A percentile compares a stretch with the other conserved stretches of the same genome.
Conservation (phyloP, 1,284 basidiomycete species). For the Entoloma clypeatum region DNA sequence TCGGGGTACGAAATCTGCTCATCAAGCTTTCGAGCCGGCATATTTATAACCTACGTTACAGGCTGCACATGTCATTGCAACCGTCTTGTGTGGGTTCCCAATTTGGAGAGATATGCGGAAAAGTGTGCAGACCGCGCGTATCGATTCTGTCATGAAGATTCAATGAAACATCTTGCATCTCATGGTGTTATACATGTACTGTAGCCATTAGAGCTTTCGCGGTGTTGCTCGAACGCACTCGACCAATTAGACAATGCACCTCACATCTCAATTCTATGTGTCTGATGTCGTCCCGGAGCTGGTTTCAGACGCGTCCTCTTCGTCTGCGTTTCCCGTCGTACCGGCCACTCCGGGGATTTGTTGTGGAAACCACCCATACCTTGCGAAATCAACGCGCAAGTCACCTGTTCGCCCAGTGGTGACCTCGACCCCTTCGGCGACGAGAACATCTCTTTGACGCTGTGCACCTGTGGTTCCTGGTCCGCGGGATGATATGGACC, state of each 20-base stretch:
- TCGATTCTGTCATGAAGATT: slow-evolving; percentile 72
- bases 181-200: too few species aligned
- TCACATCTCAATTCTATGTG: slow-evolving; percentile 1
- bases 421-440: slow-evolving; percentile 72
- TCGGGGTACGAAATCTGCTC: slow-evolving; percentile 46
- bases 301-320: neutral
- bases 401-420: slow-evolving; percentile 39
- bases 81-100: slow-evolving; percentile 50
- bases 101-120: slow-evolving; percentile 49
- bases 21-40: neutral
- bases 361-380: slow-evolving; percentile 49
- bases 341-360: slow-evolving; percentile 9
- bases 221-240: too few species aligned
- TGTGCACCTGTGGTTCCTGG: slow-evolving; percentile 63
- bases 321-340: neutral
- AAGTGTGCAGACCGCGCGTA: slow-evolving; percentile 60
- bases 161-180: slow-evolving; percentile 30
- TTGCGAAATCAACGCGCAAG: slow-evolving; percentile 35
- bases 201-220: too few species aligned
- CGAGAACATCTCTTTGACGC: slow-evolving; percentile 60
- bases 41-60: slow-evolving; percentile 21
- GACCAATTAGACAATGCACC: too few species aligned
- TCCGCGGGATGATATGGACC: slow-evolving; percentile 76
- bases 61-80: slow-evolving; percentile 48
- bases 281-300: too few species aligned